Base-by-base conservation (phyloP, 164 flowering plant genomes). In the Vitis rotundifolia region DNA sequence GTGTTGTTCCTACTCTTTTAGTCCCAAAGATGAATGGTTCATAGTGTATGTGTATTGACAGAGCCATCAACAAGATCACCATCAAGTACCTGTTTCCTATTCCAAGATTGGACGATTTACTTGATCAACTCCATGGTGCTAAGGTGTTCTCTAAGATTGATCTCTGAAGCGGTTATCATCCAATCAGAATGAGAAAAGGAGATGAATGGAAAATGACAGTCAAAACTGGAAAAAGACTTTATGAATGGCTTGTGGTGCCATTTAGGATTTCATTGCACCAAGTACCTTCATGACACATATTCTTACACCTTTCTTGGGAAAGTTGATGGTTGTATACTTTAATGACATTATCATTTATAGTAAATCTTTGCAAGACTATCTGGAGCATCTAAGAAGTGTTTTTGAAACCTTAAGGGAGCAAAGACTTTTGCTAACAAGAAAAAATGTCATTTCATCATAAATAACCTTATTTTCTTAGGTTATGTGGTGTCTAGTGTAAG, bases 161-260 rank as follows among this genome's bases (percentile, higher is more conserved):
- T 48, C 47, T 70, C 7, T 2, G 12, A 28, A 67, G 67, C 29
- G 71, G 71, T 9, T 75, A 66, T 18, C 74, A 75, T 16, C 61
- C 68, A 15, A 59, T 73, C 53, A 55, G 69, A 8, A 72, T 68
- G 8, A 10, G 53, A 2, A 12, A 6, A 0, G 67, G 66, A 3
- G 76, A 76, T 50, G 73, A 72, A 12, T 76, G 73, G 76, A 72
- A 76, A 44, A 67, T 73, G 0, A 49, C 76, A 1, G 72, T 76
- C 53, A 72, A 76, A 26, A 75, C 58, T 2, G 3, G 14, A n/a
- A 74, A 65, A 0, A 67, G 78, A 5, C 48, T 75, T 1, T 70
- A 50, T 59, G 78, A 75, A 28, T 66, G 78, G 78, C 12, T 56
- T n/a, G 63, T 71, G 6, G 70, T 65, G 71, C 74, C 71, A 2